Percentiles rank a stretch among this genome's conserved stretches.
Evolutionary conservation across 2,329 filamentous ascomycete genomes (phyloP).

Genomic region (Decorospora gaudefroyi): DNA sequence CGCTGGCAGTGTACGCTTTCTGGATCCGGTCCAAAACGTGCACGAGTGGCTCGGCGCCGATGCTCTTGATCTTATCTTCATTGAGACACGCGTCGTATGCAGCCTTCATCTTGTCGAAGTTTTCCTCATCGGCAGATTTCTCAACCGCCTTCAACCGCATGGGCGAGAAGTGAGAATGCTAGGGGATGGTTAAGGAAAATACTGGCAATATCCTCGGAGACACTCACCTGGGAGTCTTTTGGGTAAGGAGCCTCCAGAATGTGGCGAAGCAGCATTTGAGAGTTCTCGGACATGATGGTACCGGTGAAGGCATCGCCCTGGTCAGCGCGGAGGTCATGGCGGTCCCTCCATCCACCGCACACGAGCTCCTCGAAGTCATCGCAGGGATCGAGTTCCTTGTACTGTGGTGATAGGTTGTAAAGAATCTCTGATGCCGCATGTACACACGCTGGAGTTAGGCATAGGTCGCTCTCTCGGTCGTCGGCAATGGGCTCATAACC

Average conservation of each 20-base stretch:
- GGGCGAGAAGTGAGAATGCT: constrained; percentile 58
- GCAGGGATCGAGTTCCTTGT: constrained; percentile 68
- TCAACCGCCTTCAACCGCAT: constrained; percentile 35
- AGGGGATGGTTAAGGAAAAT: constrained; percentile 1
- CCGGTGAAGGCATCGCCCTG: constrained; percentile 64
- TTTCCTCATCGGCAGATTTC: constrained; percentile 60
- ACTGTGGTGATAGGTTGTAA: constrained; percentile 64
- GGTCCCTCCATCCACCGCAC: constrained; percentile 68
- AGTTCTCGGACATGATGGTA: constrained; percentile 65
- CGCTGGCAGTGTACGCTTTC: constrained; percentile 22
- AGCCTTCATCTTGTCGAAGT: constrained; percentile 68
- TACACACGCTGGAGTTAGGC: constrained; percentile 64
- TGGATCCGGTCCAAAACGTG: constrained; percentile 59
- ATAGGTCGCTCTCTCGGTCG: constrained; percentile 39
- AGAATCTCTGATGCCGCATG: constrained; percentile 66
- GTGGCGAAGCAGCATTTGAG: constrained; percentile 63
- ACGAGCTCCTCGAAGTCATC: constrained; percentile 69
- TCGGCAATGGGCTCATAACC: constrained; percentile 9
- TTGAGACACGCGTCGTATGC: constrained; percentile 70
- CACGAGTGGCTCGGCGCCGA: constrained; percentile 61
- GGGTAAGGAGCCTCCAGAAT: constrained; percentile 65
- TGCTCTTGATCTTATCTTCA: constrained; percentile 59
- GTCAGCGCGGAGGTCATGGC: constrained; percentile 68
- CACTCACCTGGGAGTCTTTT: constrained; percentile 28
- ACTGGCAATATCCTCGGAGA: neutral